Conservation (phyloP, 78 protist genomes). For the Planoprotostelium fungivorum region DNA sequence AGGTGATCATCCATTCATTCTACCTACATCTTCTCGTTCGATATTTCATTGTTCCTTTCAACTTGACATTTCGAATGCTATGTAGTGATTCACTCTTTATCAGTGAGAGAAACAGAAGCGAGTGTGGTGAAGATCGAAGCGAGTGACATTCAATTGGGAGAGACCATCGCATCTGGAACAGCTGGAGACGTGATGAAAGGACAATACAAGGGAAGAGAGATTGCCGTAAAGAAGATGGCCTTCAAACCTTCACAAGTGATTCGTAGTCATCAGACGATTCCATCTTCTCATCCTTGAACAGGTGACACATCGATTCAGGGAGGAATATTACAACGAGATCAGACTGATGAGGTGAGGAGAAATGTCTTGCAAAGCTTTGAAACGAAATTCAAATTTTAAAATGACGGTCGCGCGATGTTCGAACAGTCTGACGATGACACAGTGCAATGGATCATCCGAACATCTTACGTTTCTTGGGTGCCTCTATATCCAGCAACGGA, state of each 20-base stretch:
- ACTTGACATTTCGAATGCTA: too few relatives aligned
- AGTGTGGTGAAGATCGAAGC: background rate
- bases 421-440: background rate
- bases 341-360: background rate
- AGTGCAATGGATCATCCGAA: background rate
- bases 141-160: background rate
- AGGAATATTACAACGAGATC: background rate
- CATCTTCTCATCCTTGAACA: background rate
- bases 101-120: background rate
- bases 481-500: background rate
- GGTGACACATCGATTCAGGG: background rate
- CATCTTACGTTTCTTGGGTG: background rate
- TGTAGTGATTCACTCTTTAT: too few relatives aligned
- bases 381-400: too few relatives aligned
- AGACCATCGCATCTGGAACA: background rate
- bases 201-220: background rate
- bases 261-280: background rate
- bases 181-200: background rate
- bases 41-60: too few relatives aligned
- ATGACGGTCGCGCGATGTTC: background rate
- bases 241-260: background rate
- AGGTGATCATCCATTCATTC: too few relatives aligned
- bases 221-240: background rate
- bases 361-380: too few relatives aligned
- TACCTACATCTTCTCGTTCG: too few relatives aligned